Percentiles rank a stretch among this genome's conserved stretches.
phyloP scores from a whole-genome alignment of 1,284 basidiomycete genomes.

The Vanrija sp. region DNA sequence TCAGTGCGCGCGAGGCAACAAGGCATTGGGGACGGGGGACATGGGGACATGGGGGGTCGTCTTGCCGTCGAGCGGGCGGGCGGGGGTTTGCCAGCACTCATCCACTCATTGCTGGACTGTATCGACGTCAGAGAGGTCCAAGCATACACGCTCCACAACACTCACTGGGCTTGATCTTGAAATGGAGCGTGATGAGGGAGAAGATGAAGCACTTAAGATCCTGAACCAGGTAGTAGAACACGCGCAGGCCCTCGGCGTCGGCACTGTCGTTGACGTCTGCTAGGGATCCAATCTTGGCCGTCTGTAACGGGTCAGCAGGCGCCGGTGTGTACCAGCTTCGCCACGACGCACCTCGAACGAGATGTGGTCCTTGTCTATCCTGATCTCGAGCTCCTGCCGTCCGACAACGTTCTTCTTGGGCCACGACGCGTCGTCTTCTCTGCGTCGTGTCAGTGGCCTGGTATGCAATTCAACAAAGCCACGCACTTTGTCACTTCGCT shows the following conservation, averaged over 20 bases:
- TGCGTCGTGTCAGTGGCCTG: slow-evolving; percentile 42
- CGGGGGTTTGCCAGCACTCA: neutral
- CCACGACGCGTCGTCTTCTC: slow-evolving; percentile 97
- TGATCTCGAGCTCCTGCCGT: slow-evolving; percentile 94
- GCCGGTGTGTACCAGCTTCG: neutral
- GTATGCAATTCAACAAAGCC: too few relatives aligned
- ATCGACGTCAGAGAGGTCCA: too few relatives aligned
- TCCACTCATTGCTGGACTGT: neutral
- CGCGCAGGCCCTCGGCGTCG: slow-evolving; percentile 94
- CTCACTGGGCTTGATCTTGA: slow-evolving; percentile 95
- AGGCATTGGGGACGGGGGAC: neutral
- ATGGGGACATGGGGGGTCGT: too few relatives aligned
- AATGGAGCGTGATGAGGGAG: slow-evolving; percentile 93
- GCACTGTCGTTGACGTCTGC: slow-evolving; percentile 96
- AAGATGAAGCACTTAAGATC: slow-evolving; percentile 98
- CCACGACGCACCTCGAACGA: slow-evolving; percentile 77
- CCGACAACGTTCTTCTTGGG: slow-evolving; percentile 98
- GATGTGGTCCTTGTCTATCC: slow-evolving; percentile 91
- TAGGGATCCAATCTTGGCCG: slow-evolving; percentile 93
- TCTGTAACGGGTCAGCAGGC: slow-evolving; percentile 54
- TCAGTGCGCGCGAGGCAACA: too few relatives aligned
- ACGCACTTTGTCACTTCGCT: slow-evolving; percentile 91
- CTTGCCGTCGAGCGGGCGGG: too few relatives aligned
- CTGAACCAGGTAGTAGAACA: slow-evolving; percentile 98
- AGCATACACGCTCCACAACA: neutral